Evolutionary conservation across 1,284 basidiomycete species (phyloP), one percentile per base, ranked within the genome.

Genomic region (Mixia osmundae): DNA sequence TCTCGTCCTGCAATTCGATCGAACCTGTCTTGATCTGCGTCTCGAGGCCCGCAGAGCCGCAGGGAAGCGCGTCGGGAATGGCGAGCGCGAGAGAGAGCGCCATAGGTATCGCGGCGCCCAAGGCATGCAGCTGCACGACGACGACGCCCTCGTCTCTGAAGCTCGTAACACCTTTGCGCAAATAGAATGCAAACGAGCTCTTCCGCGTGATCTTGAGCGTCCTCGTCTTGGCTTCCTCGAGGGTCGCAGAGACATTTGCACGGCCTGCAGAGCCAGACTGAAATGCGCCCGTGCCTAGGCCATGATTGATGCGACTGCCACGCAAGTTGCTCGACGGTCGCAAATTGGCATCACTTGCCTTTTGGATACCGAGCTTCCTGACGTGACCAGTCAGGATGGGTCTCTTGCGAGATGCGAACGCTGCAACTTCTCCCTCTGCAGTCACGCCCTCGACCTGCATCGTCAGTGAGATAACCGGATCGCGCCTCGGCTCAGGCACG

Each of bases 21-120:
- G 43, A 45, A 3, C 43, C 46, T 11, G 50, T 51, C 25, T 28
- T 3, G 1, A 50, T 34, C 14, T 44, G 29, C 41, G 50, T 29
- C 22, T 18, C 30, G 2, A 41, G 41, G 0, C 41, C 25, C 6
- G 41, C 39, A 4, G 28, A 33, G 19, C 46, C 47, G 14, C 47
- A 45, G 0, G 50, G 47, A 4, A 51, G 23, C n/a, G 45, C 47
- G 25, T 48, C 48, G 22, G 44, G 36, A 26, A 48, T 45, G 7
- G 50, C 48, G 15, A 51, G 30, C 0, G 43, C 41, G 14, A 51
- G 39, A 10, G 45, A 44, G 12, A 50, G 31, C n/a, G 43, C 43
- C 9, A 45, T 38, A 1, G 50, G 48, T 16, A 51, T 51, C 12
- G 48, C 44, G 9, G 49, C 49, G 25, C 47, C 48, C 35, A 51